Percentiles rank a stretch among this genome's conserved stretches.
Conservation (phyloP, 2,329 filamentous ascomycete species). For the Fusarium nanum region DNA sequence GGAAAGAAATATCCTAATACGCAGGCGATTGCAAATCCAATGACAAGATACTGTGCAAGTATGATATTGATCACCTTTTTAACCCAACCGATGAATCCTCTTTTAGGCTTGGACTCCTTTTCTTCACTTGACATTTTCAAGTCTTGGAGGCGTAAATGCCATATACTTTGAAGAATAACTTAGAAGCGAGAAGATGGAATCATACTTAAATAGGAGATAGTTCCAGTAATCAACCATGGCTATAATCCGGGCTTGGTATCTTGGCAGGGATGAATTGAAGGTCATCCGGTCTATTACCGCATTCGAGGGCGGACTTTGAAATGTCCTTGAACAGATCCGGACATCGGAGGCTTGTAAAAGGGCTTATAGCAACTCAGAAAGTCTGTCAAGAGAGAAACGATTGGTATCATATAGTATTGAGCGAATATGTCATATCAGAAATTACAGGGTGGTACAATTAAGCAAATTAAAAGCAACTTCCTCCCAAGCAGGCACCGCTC, state of each 20-base stretch:
- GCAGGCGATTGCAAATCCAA: slow-evolving; percentile 68
- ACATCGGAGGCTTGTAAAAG: slow-evolving; percentile 2
- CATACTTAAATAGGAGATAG: slow-evolving; percentile 20
- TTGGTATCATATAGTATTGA: slow-evolving; percentile 16
- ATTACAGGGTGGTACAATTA: slow-evolving; percentile 36
- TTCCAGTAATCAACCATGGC: neutral
- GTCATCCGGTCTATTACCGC: slow-evolving; percentile 42
- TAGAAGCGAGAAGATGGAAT: slow-evolving; percentile 2
- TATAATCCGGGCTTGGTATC: slow-evolving; percentile 19
- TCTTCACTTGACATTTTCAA: slow-evolving; percentile 34
- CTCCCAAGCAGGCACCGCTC: slow-evolving; percentile 18
- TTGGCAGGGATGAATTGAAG: slow-evolving; percentile 9
- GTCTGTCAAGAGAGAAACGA: neutral
- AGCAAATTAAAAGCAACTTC: slow-evolving; percentile 24
- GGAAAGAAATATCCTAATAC: slow-evolving; percentile 60
- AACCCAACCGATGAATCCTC: slow-evolving; percentile 16
- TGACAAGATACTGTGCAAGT: slow-evolving; percentile 72
- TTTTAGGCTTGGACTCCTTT: slow-evolving; percentile 15
- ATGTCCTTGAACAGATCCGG: slow-evolving; percentile 23
- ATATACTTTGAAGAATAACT: slow-evolving; percentile 6
- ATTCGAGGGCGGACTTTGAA: slow-evolving; percentile 31
- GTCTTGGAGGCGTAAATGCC: neutral
- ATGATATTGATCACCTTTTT: slow-evolving; percentile 51
- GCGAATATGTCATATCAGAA: slow-evolving; percentile 6
- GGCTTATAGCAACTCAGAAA: neutral